Evolutionary conservation across 306 rosid species (phyloP).

Genomic region (Styphnolobium japonicum): DNA sequence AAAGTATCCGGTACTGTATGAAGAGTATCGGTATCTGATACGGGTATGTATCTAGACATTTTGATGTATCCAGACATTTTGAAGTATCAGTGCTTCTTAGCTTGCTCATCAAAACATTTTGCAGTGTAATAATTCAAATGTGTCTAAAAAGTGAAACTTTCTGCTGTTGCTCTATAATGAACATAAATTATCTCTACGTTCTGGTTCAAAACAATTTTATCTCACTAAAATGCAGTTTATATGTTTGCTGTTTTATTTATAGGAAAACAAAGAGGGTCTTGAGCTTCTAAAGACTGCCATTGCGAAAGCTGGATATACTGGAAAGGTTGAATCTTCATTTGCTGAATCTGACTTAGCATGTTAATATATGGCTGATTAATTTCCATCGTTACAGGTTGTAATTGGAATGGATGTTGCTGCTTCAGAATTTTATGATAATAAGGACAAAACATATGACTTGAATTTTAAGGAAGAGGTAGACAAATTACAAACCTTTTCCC

Average conservation of each 20-base stretch:
- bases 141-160: not conserved
- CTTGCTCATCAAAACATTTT: not conserved
- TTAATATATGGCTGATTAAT: conserved; percentile 10
- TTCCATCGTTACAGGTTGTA: conserved; percentile 57
- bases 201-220: not conserved
- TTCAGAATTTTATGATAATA: conserved; percentile 69
- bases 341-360: not conserved
- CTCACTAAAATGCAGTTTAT: not conserved
- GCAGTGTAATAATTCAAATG: not conserved
- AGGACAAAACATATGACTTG: conserved; percentile 79
- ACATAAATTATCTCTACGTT: not conserved
- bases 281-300: conserved; percentile 94
- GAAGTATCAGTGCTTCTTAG: too few relatives aligned
- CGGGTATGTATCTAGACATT: too few relatives aligned
- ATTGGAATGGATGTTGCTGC: conserved; percentile 99
- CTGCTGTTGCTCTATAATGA: not conserved
- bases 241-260: conserved; percentile 2
- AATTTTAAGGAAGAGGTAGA: conserved; percentile 96
- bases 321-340: conserved; percentile 49
- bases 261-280: conserved; percentile 99
- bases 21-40: too few relatives aligned
- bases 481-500: not conserved
- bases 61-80: too few relatives aligned
- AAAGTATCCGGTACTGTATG: too few relatives aligned
- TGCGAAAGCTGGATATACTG: conserved; percentile 95